These are phyloP conservation scores for Rhynchospora breviuscula DNA, from an alignment of 176 grass and related monocot genomes.

Conservation along the genomic window DNA sequence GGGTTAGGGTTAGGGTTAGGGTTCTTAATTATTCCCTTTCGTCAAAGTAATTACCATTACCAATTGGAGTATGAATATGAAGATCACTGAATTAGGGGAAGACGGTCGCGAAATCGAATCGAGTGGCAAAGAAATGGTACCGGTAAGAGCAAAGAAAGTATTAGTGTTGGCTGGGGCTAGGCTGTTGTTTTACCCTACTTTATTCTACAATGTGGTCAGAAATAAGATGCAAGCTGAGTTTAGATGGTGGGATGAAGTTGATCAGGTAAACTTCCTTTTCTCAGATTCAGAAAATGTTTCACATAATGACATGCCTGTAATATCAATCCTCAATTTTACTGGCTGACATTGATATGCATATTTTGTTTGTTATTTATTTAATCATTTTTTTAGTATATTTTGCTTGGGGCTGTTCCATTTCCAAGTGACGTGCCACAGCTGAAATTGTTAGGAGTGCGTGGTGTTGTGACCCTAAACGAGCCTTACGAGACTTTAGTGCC, in stretches of 20 bases:
- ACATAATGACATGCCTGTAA: background rate
- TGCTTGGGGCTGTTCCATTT: conserved; percentile 92
- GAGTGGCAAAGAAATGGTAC: conserved; percentile 21
- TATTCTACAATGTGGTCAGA: conserved; percentile 77
- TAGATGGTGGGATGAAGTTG: conserved; percentile 93
- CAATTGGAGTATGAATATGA: conserved; percentile 24
- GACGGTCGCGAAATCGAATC: conserved; percentile 24
- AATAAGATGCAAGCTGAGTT: conserved; percentile 84
- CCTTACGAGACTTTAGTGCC: conserved; percentile 85
- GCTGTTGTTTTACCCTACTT: conserved; percentile 79
- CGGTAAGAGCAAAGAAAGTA: conserved; percentile 51
- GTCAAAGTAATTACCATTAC: background rate
- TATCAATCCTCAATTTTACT: background rate
- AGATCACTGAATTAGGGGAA: conserved; percentile 35
- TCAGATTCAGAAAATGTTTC: background rate
- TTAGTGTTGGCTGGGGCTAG: conserved; percentile 58
- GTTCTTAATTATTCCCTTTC: background rate
- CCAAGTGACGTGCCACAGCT: conserved; percentile 57
- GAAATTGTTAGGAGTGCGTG: conserved; percentile 58
- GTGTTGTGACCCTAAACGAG: conserved; percentile 83
- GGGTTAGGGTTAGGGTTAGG: conserved; percentile 23
- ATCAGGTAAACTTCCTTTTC: conserved; percentile 44
- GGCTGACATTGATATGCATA: background rate
- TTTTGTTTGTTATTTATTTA: background rate
- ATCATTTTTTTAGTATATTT: conserved; percentile 41